phyloP scores from a whole-genome alignment of 2,329 filamentous ascomycete species.

The Epichloe coenophiala region DNA sequence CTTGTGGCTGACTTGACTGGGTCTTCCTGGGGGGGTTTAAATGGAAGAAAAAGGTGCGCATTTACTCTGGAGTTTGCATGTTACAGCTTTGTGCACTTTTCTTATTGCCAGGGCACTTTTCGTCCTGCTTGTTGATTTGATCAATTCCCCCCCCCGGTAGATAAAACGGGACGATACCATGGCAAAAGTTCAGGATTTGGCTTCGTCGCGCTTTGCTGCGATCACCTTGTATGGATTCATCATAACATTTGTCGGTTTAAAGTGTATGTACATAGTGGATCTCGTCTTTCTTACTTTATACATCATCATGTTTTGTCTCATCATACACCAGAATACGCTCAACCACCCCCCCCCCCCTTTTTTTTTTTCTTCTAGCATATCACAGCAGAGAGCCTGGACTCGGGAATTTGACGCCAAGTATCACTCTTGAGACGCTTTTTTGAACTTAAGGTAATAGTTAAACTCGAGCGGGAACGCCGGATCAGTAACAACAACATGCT shows the following conservation, averaged over 20 bases:
- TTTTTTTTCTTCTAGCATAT: too few species aligned
- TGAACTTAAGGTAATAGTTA: conserved; percentile 40
- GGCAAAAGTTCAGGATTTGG: conserved; percentile 6
- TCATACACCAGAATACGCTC: too few species aligned
- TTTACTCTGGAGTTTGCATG: conserved; percentile 1
- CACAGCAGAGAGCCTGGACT: too few species aligned
- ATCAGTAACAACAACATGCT: conserved; percentile 87
- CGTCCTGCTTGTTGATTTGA: not conserved
- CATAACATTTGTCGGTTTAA: not conserved
- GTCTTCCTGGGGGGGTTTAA: not conserved
- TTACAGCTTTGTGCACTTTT: conserved; percentile 7
- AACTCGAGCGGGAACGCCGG: conserved; percentile 71
- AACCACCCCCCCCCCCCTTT: too few species aligned
- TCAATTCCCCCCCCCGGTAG: conserved; percentile 13
- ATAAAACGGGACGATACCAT: conserved; percentile 21
- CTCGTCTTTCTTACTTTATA: too few species aligned
- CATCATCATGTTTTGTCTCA: too few species aligned
- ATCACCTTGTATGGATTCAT: not conserved
- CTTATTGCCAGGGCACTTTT: not conserved
- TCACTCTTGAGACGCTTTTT: conserved; percentile 8
- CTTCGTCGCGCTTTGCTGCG: not conserved
- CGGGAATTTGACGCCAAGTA: not conserved
- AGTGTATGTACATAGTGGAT: not conserved
- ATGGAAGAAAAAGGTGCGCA: not conserved
- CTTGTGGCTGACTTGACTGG: not conserved